Evolutionary conservation across 2,329 filamentous ascomycete species (phyloP).

Genomic region (Pseudogymnoascus sp.): DNA sequence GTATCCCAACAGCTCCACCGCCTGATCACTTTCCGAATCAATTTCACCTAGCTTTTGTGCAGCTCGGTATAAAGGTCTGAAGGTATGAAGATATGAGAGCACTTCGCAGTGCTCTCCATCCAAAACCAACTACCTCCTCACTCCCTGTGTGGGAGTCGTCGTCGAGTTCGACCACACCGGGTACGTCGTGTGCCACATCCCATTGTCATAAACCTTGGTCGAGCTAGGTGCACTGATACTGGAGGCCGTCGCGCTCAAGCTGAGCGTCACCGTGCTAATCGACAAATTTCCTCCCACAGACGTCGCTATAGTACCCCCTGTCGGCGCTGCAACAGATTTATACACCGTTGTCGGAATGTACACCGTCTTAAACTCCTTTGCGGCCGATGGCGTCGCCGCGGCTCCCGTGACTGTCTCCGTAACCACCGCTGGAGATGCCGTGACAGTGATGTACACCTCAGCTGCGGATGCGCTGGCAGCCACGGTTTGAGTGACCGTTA

Average conservation of each 20-base stretch:
- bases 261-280: not conserved
- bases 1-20: not conserved
- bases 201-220: constrained; percentile 20
- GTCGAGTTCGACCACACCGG: constrained; percentile 8
- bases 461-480: constrained; percentile 20
- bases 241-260: not conserved
- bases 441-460: constrained; percentile 21
- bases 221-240: not conserved
- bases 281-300: not conserved
- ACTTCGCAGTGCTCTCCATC: not conserved
- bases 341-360: constrained; percentile 1
- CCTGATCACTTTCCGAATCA: not conserved
- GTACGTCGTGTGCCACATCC: constrained; percentile 26
- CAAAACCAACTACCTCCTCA: not conserved
- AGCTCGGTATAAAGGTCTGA: not conserved
- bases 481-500: constrained; percentile 18
- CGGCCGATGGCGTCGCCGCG: constrained; percentile 22
- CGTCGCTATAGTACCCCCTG: not conserved
- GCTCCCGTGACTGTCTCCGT: constrained; percentile 17
- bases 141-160: not conserved
- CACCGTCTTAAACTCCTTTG: constrained; percentile 8
- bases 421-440: constrained; percentile 16
- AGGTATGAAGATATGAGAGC: not conserved
- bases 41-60: not conserved
- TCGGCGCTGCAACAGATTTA: not conserved